Conservation (phyloP, 1,284 basidiomycete species). For the Trametes versicolor region DNA sequence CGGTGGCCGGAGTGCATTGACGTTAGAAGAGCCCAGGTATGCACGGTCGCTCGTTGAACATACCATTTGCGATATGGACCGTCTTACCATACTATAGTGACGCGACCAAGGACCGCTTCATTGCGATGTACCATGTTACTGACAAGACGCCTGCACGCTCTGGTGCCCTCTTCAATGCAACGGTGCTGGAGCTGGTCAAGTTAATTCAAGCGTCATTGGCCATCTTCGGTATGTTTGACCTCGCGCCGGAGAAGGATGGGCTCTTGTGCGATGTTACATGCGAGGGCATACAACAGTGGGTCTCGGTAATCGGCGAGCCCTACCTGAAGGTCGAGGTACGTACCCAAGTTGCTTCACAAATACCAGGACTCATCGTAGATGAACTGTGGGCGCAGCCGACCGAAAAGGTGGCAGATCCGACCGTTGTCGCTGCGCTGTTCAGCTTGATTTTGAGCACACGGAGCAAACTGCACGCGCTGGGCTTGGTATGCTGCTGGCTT, state of each 20-base stretch:
- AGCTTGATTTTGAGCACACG: constrained; percentile 72
- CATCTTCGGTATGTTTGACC: constrained; percentile 72
- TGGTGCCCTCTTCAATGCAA: constrained; percentile 57
- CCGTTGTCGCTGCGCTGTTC: constrained; percentile 71
- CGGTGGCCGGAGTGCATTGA: constrained; percentile 76
- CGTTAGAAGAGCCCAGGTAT: constrained; percentile 77
- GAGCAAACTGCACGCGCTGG: constrained; percentile 70
- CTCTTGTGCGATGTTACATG: constrained; percentile 80
- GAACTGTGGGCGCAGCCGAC: constrained; percentile 55
- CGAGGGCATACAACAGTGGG: constrained; percentile 74
- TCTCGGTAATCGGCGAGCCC: constrained; percentile 67
- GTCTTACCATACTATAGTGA: constrained; percentile 55
- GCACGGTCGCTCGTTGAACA: constrained; percentile 26
- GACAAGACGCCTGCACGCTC: constrained; percentile 47
- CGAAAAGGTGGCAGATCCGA: constrained; percentile 77
- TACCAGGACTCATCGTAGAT: constrained; percentile 6
- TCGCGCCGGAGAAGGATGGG: constrained; percentile 59
- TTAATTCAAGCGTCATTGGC: constrained; percentile 73
- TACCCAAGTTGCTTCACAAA: constrained; percentile 9
- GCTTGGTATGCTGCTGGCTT: constrained; percentile 42
- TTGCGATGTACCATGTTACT: constrained; percentile 70
- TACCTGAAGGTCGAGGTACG: constrained; percentile 69
- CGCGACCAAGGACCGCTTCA: constrained; percentile 80
- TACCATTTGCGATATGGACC: background rate
- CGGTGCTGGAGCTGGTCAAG: constrained; percentile 79